These are phyloP conservation scores for Tylopilus rubrobrunneus DNA, from an alignment of 768 basidiomycete genomes.

Conservation along the genomic window DNA sequence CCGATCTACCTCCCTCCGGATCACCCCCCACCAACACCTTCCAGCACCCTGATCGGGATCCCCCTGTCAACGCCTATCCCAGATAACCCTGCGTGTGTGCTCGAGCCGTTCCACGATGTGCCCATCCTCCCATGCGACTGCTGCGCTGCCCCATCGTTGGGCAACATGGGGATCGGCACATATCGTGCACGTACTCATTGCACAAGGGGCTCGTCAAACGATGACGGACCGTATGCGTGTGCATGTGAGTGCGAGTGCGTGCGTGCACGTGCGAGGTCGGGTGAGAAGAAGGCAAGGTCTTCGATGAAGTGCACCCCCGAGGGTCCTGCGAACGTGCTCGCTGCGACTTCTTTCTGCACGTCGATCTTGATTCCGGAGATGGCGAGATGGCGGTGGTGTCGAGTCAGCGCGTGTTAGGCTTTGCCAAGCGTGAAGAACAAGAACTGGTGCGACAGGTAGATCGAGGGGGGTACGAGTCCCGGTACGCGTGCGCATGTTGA, in stretches of 20 bases:
- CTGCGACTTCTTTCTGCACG: slow-evolving; percentile 69
- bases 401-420: slow-evolving; percentile 79
- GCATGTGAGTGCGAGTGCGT: slow-evolving; percentile 8
- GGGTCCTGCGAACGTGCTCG: slow-evolving; percentile 45
- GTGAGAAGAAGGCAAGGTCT: slow-evolving; percentile 12
- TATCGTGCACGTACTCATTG: slow-evolving; percentile 58
- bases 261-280: slow-evolving; percentile 6
- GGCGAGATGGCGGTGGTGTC: slow-evolving; percentile 58
- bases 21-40: slow-evolving; percentile 51
- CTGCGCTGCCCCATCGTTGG: slow-evolving; percentile 57
- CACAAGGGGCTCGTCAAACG: slow-evolving; percentile 71
- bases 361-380: slow-evolving; percentile 56
- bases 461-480: slow-evolving; percentile 60
- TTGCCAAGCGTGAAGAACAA: slow-evolving; percentile 71
- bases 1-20: slow-evolving; percentile 48
- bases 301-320: slow-evolving; percentile 19
- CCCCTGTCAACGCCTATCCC: slow-evolving; percentile 18
- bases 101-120: no score
- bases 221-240: slow-evolving; percentile 40
- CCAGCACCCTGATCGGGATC: slow-evolving; percentile 57
- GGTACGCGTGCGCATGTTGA: slow-evolving; percentile 63
- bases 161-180: slow-evolving; percentile 65
- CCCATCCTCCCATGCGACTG: slow-evolving; percentile 7
- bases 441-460: slow-evolving; percentile 86
- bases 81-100: slow-evolving; percentile 15